Evolutionary conservation across 2,329 filamentous ascomycete species (phyloP), one percentile per base, ranked within the genome.

Genomic region (Alternaria alternata): DNA sequence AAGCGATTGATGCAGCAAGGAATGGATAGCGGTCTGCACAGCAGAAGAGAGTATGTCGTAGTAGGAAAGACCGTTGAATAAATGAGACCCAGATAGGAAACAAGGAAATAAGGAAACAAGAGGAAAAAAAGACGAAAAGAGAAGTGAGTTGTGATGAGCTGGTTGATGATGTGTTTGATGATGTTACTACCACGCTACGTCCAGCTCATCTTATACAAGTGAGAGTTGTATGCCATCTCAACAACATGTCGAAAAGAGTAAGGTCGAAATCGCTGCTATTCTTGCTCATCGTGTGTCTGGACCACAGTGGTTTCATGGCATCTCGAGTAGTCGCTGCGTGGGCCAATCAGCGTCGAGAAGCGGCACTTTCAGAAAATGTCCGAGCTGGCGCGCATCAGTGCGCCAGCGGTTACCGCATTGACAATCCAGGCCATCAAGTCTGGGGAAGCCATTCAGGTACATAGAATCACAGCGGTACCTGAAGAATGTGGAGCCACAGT

Each of bases 241-340:
- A 72, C 64, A 70, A 53, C 30, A 58, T 58, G 53, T 61, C 60
- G 44, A 58, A 68, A 66, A 66, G 18, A 46, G 66, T 46, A 72
- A 70, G 64, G 66, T 56, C 66, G 48, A 58, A 67, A 7, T 49
- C 42, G 58, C 62, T 72, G 66, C 76, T 78, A 78, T 78, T 78
- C 73, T 70, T 75, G 71, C 70, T 56, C 63, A 44, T 64, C 51
- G 66, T 57, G 51, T 63, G 65, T 72, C 66, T 72, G 69, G 69
- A 71, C 65, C 59, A 59, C 44, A 62, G 64, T 66, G 64, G 76
- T 78, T 78, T 77, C 75, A 78, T 65, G 62, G 59, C 39, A 72
- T 74, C 65, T 70, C 64, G 75, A 78, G 75, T 75, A 78, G 75
- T 76, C 76, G 76, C 76, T 74, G 70, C 46, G 44, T 38, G 48